phyloP scores from a whole-genome alignment of 1,284 basidiomycete genomes.

The Albatrellus sp. region DNA sequence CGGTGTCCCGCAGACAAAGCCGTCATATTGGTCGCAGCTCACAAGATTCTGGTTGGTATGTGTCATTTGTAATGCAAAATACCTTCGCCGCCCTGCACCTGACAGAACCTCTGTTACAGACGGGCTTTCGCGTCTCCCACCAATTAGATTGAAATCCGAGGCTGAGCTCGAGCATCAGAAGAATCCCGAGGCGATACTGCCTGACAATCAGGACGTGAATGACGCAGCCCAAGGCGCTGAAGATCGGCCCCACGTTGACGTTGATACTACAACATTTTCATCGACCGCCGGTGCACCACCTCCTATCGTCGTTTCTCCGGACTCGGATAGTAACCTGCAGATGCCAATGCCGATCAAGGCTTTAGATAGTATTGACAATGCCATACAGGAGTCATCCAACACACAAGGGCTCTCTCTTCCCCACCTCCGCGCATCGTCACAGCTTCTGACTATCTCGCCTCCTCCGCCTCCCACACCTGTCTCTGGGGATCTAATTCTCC shows the following conservation, averaged over 20 bases:
- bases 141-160: slow-evolving; percentile 50
- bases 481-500: slow-evolving; percentile 73
- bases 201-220: slow-evolving; percentile 9
- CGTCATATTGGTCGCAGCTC: slow-evolving; percentile 67
- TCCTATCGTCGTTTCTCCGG: slow-evolving; percentile 18
- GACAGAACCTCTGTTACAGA: slow-evolving; percentile 25
- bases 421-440: slow-evolving; percentile 11
- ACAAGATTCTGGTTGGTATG: slow-evolving; percentile 73
- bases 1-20: slow-evolving; percentile 72
- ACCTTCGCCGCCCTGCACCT: background rate
- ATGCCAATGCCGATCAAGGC: slow-evolving; percentile 10
- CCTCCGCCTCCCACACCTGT: slow-evolving; percentile 31
- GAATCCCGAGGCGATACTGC: slow-evolving; percentile 20
- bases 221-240: slow-evolving; percentile 12
- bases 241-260: slow-evolving; percentile 4
- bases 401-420: slow-evolving; percentile 5
- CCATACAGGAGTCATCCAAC: slow-evolving; percentile 6
- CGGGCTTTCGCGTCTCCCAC: slow-evolving; percentile 55
- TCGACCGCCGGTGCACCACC: slow-evolving; percentile 11
- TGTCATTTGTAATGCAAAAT: slow-evolving; percentile 3
- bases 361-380: slow-evolving; percentile 5
- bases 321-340: slow-evolving; percentile 10
- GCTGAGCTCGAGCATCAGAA: slow-evolving; percentile 28
- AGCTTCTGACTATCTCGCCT: slow-evolving; percentile 17
- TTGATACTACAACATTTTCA: slow-evolving; percentile 8